Evolutionary conservation across 2,329 filamentous ascomycete species (phyloP).

Genomic region (Epichloe brachyelytri): DNA sequence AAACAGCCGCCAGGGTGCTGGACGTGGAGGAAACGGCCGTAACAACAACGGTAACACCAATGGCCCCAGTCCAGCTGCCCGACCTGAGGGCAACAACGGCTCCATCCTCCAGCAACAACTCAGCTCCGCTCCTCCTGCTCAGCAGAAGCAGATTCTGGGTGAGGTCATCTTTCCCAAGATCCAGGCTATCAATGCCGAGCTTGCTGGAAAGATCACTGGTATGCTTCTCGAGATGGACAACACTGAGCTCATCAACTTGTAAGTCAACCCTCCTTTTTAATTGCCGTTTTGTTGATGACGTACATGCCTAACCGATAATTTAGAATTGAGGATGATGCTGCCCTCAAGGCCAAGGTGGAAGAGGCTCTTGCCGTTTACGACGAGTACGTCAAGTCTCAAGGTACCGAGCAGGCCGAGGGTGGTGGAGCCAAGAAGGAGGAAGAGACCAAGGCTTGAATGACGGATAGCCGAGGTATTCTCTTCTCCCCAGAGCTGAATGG

Average conservation of each 20-base stretch:
- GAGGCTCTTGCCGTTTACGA: slow-evolving; percentile 96
- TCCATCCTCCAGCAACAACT: slow-evolving; percentile 46
- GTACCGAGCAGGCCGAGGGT: slow-evolving; percentile 19
- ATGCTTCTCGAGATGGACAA: slow-evolving; percentile 99
- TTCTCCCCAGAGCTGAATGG: slow-evolving; percentile 3
- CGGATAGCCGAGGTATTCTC: background rate
- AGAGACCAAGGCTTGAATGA: slow-evolving; percentile 28
- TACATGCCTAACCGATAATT: background rate
- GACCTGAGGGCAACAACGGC: slow-evolving; percentile 19
- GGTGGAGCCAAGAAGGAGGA: slow-evolving; percentile 37
- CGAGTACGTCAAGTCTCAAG: slow-evolving; percentile 90
- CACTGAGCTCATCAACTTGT: slow-evolving; percentile 84
- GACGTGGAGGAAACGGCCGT: slow-evolving; percentile 26
- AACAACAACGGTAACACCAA: slow-evolving; percentile 25
- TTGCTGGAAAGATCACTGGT: slow-evolving; percentile 98
- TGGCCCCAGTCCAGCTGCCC: slow-evolving; percentile 34
- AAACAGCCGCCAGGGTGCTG: slow-evolving; percentile 39
- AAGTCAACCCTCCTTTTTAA: slow-evolving; percentile 37
- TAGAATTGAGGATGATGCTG: slow-evolving; percentile 78
- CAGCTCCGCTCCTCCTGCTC: slow-evolving; percentile 43
- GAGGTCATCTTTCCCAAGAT: slow-evolving; percentile 99
- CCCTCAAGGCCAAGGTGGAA: slow-evolving; percentile 89
- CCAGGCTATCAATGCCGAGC: slow-evolving; percentile 79
- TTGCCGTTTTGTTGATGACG: background rate
- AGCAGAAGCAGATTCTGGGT: slow-evolving; percentile 98